Conservation (phyloP, 768 basidiomycete genomes). For the Chalciporus piperatus region DNA sequence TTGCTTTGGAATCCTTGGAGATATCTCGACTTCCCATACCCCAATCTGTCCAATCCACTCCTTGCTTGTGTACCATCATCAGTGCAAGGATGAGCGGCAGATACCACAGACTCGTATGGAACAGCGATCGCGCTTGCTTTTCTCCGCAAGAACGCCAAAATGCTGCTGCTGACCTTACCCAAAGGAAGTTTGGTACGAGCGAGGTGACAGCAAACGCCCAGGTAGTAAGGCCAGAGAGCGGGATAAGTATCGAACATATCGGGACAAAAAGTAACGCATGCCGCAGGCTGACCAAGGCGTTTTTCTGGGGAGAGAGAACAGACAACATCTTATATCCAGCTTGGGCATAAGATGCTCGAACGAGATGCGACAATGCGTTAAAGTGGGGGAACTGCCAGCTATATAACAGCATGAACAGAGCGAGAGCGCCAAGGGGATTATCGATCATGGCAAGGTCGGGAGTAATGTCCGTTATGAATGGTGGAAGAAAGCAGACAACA, state of each 20-base stretch:
- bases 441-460: slow-evolving; percentile 56
- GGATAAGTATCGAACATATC: slow-evolving; percentile 76
- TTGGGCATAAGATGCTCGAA: slow-evolving; percentile 86
- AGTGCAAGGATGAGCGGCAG: slow-evolving; percentile 84
- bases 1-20: background rate
- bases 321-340: slow-evolving; percentile 94
- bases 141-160: slow-evolving; percentile 76
- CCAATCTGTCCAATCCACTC: slow-evolving; percentile 74
- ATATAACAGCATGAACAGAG: slow-evolving; percentile 82
- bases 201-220: slow-evolving; percentile 83
- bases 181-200: slow-evolving; percentile 70
- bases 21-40: background rate
- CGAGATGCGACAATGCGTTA: slow-evolving; percentile 85
- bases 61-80: slow-evolving; percentile 95
- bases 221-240: slow-evolving; percentile 90
- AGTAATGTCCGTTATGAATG: slow-evolving; percentile 45
- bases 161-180: slow-evolving; percentile 62
- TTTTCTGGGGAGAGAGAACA: slow-evolving; percentile 72
- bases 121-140: slow-evolving; percentile 73
- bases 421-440: slow-evolving; percentile 78
- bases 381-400: slow-evolving; percentile 99
- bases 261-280: slow-evolving; percentile 76
- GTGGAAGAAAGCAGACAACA: slow-evolving; percentile 57
- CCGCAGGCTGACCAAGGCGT: slow-evolving; percentile 81
- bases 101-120: slow-evolving; percentile 85